Base-by-base conservation (phyloP, 345 rosid species). In the Noccaea bulbosa region DNA sequence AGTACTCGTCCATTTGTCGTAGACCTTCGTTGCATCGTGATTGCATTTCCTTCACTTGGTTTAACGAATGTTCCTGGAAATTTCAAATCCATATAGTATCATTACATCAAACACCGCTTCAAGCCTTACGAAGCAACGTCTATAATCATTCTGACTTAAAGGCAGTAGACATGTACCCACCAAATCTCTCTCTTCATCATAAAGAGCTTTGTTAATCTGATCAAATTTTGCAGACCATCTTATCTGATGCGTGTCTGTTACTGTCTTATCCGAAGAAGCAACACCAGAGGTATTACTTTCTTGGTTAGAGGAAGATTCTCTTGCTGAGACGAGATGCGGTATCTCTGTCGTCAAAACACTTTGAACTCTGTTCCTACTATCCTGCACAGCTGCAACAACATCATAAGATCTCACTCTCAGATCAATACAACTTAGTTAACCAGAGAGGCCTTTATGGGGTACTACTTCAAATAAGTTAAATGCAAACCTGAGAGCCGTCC, bases 341-440 rank as follows among this genome's bases (percentile, higher is more conserved):
- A 94, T 82, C 60, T 94, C 99, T 1, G 91, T 83, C 5, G 79
- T 76, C 76, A 92, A 82, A 44, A 92, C 88, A 16, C 71, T 82
- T 56, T 78, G 80, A 40, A 92, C 98, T 83, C 93, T 86, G 72
- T 81, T 89, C 82, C 79, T 92, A 81, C 99, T 95, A 4, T 92
- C 91, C 66, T 84, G 80, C 77, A 92, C 74, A 67, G 96, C 99
- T 92, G 88, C 78, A 81, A 77, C 15, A 61, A 64, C 49, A 80
- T 33, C 37, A 76, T 10, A 69, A 68, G 32, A 47, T 76, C 56
- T 62, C 34, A 56, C 14, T 67, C 14, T 67, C 34, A 60, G 62
- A 51, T 22, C 62, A 59, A 34, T 33, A 74, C 9, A 22, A 51
- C 61, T 65, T n/a, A 38, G 16, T 27, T 15, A 67, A 34, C 41